Conservation (phyloP, 1,284 basidiomycete species). For the Fomitiporia mediterranea region DNA sequence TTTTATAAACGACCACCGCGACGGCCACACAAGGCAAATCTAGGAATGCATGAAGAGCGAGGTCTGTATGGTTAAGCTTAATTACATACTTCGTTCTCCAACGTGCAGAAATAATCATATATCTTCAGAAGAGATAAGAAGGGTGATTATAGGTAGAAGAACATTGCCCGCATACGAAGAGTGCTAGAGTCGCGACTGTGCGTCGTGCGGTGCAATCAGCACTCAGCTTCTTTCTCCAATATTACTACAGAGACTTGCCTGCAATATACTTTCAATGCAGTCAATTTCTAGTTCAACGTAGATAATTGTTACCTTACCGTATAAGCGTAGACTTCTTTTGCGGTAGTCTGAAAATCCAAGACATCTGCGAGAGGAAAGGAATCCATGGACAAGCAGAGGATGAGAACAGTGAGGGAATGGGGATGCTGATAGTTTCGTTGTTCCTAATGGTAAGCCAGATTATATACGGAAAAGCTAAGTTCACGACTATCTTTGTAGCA, state of each 20-base stretch:
- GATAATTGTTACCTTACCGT: background rate
- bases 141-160: background rate
- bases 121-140: background rate
- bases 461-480: background rate
- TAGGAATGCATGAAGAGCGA: background rate
- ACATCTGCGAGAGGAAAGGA: background rate
- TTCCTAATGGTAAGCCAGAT: background rate
- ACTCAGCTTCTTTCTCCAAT: no score
- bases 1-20: slow-evolving; percentile 9
- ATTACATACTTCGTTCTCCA: slow-evolving; percentile 3
- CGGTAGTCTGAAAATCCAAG: background rate
- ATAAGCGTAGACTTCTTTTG: background rate
- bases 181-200: background rate
- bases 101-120: slow-evolving; percentile 3
- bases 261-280: background rate
- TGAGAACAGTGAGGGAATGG: background rate
- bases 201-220: no score
- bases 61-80: background rate
- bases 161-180: background rate
- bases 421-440: background rate
- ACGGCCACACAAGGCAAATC: slow-evolving; percentile 13
- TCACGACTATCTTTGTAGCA: background rate
- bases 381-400: background rate
- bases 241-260: background rate
- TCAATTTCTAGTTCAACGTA: background rate